phyloP scores from a whole-genome alignment of 2,329 filamentous ascomycete species.

The Apiospora malaysiana region DNA sequence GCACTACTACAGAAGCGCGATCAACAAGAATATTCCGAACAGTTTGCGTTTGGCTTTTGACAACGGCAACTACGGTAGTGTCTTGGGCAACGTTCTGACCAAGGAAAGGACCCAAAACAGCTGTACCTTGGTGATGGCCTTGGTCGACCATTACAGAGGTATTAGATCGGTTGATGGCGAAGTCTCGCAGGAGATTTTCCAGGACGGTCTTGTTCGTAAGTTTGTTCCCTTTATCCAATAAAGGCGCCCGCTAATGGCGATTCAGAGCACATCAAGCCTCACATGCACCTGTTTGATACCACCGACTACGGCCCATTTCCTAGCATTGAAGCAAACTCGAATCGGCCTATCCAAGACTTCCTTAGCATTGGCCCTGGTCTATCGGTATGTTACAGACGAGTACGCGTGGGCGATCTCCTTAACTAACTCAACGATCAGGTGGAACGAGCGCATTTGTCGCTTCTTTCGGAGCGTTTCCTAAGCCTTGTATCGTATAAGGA shows the following conservation, averaged over 20 bases:
- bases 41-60: conserved; percentile 57
- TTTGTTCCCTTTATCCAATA: conserved; percentile 18
- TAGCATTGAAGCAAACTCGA: conserved; percentile 48
- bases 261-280: conserved; percentile 49
- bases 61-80: conserved; percentile 56
- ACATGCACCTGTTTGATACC: conserved; percentile 46
- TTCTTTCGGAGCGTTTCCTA: conserved; percentile 58
- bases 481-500: conserved; percentile 55
- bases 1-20: conserved; percentile 51
- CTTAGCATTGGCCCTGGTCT: conserved; percentile 57
- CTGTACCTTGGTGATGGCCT: conserved; percentile 57
- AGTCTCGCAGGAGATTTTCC: conserved; percentile 45
- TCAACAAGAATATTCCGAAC: conserved; percentile 44
- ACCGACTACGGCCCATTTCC: conserved; percentile 61
- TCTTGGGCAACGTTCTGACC: conserved; percentile 53
- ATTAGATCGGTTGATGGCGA: conserved; percentile 49
- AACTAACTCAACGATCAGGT: conserved; percentile 44
- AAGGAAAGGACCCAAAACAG: conserved; percentile 53
- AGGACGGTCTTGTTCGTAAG: conserved; percentile 55
- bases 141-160: conserved; percentile 57
- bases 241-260: conserved; percentile 27
- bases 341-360: conserved; percentile 48
- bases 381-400: conserved; percentile 50
- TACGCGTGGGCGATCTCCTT: neutral
- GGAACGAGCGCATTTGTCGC: conserved; percentile 53